These are phyloP conservation scores for Pestalotiopsis sp. DNA, from an alignment of 2,329 filamentous ascomycete species.

Conservation along the genomic window DNA sequence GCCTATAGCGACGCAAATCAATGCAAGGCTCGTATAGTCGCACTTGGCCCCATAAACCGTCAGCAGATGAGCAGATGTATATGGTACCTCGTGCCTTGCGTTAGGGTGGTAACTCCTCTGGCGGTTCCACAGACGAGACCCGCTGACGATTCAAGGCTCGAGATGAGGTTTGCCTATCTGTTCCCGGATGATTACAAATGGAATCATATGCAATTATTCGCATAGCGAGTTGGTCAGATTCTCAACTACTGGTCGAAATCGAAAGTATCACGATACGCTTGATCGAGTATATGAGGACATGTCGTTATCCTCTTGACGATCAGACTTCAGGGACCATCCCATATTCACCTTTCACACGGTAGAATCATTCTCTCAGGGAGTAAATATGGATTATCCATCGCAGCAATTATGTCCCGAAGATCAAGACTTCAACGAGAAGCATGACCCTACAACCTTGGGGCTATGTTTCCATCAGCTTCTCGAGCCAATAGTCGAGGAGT, in stretches of 20 bases:
- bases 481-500: constrained; percentile 15
- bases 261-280: background rate
- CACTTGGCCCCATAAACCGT: background rate
- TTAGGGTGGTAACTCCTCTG: background rate
- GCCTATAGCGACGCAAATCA: background rate
- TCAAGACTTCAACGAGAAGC: constrained; percentile 14
- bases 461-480: constrained; percentile 22
- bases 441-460: constrained; percentile 13
- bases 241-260: background rate
- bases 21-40: background rate
- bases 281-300: background rate
- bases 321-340: background rate
- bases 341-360: background rate
- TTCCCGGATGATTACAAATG: background rate
- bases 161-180: background rate
- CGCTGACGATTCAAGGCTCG: background rate
- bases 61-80: background rate
- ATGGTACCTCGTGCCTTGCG: background rate
- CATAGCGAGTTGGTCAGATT: background rate
- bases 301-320: background rate
- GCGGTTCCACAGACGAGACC: background rate
- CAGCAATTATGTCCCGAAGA: constrained; percentile 13
- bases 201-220: background rate
- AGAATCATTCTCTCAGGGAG: background rate
- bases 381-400: constrained; percentile 14